phyloP scores from a whole-genome alignment of 1,284 basidiomycete genomes.

The Cutaneotrichosporon cyanovorans region DNA sequence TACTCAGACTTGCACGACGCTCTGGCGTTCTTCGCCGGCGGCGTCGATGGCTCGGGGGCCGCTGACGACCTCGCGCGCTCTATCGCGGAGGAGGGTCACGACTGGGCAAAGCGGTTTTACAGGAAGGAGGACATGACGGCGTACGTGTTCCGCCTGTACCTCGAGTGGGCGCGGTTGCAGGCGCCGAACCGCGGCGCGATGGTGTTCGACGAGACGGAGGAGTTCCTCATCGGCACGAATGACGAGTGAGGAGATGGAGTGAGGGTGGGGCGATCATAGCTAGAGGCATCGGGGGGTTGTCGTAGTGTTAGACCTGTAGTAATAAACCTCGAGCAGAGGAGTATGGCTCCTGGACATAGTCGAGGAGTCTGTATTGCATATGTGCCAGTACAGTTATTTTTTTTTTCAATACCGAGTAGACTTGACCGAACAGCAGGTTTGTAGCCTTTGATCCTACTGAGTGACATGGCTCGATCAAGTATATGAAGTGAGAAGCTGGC shows the following conservation, averaged over 20 bases:
- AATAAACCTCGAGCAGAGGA: too few species aligned
- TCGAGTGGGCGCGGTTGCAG: constrained; percentile 40
- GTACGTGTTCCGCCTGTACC: constrained; percentile 40
- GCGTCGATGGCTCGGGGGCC: constrained; percentile 22
- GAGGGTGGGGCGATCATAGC: neutral
- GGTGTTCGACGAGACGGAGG: constrained; percentile 25
- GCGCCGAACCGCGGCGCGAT: constrained; percentile 17
- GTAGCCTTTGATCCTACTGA: too few species aligned
- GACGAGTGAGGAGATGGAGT: constrained; percentile 25
- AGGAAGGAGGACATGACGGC: constrained; percentile 41
- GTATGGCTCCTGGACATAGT: too few species aligned
- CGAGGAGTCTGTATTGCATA: too few species aligned
- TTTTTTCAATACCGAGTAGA: too few species aligned
- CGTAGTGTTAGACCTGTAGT: too few species aligned
- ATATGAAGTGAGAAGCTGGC: too few species aligned
- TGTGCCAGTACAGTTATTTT: too few species aligned
- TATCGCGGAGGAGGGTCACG: constrained; percentile 41
- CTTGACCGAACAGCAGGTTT: too few species aligned
- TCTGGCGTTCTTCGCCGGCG: constrained; percentile 37
- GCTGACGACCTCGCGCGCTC: constrained; percentile 42
- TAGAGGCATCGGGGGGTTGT: neutral
- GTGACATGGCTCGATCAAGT: too few species aligned
- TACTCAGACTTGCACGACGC: constrained; percentile 46
- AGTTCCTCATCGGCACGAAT: too few species aligned
- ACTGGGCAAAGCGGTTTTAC: constrained; percentile 44